Percentiles rank a stretch among this genome's conserved stretches.
phyloP scores from a whole-genome alignment of 495 filamentous ascomycete genomes.

The Ramalina intermedia region DNA sequence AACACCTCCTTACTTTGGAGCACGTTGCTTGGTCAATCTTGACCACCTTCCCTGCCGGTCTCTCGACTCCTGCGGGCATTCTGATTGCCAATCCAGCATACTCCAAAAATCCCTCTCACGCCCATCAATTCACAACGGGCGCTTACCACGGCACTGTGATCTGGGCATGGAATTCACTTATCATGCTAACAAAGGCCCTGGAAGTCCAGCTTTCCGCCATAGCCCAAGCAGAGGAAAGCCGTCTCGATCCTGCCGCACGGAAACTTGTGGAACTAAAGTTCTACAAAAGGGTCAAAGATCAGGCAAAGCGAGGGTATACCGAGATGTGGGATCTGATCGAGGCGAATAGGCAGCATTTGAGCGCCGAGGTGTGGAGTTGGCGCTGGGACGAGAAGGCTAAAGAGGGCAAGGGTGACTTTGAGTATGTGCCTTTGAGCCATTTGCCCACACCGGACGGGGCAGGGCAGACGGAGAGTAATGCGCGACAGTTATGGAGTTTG shows the following conservation, averaged over 20 bases:
- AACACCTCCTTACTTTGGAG: too few species aligned
- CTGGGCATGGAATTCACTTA: constrained; percentile 46
- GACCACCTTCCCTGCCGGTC: constrained; percentile 42
- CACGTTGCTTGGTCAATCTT: constrained; percentile 22
- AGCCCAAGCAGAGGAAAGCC: too few species aligned
- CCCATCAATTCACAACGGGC: constrained; percentile 36
- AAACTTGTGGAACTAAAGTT: too few species aligned
- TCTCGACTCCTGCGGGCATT: constrained; percentile 39
- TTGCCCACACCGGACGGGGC: not conserved
- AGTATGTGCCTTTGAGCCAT: constrained; percentile 27
- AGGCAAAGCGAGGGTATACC: constrained; percentile 40
- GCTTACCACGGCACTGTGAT: constrained; percentile 54
- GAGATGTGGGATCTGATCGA: constrained; percentile 46
- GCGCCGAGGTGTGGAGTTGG: constrained; percentile 52
- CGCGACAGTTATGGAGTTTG: constrained; percentile 15
- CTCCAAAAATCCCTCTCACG: constrained; percentile 29
- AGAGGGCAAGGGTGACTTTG: constrained; percentile 4
- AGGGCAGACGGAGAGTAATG: constrained; percentile 1
- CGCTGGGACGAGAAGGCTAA: too few species aligned
- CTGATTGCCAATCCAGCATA: constrained; percentile 50
- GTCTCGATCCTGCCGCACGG: too few species aligned
- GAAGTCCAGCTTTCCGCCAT: constrained; percentile 19
- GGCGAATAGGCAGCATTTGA: constrained; percentile 34
- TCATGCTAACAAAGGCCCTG: constrained; percentile 49
- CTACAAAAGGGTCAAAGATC: too few species aligned